phyloP scores from a whole-genome alignment of 1,139 yeast genomes.

The Scheffersomyces quercinus region DNA sequence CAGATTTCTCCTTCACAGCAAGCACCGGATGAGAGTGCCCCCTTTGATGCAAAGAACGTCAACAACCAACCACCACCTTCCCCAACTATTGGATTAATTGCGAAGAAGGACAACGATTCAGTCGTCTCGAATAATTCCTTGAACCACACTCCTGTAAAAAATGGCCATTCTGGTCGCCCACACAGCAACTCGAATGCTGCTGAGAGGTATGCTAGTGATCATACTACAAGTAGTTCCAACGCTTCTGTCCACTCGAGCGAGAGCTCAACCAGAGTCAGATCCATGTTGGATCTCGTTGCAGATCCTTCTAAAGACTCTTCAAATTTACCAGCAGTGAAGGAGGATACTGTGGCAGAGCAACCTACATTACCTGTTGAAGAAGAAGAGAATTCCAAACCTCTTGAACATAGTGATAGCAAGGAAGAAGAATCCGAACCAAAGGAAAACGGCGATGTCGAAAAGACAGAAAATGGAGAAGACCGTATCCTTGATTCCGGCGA shows the following conservation, averaged over 20 bases:
- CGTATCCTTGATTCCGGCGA: conserved; percentile 9
- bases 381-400: neutral
- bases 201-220: neutral
- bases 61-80: neutral
- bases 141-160: neutral
- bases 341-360: conserved; percentile 7
- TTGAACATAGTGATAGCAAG: neutral
- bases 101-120: neutral
- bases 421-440: neutral
- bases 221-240: neutral
- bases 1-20: conserved; percentile 1
- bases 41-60: neutral
- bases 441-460: conserved; percentile 23
- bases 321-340: conserved; percentile 24
- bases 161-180: neutral
- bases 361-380: neutral
- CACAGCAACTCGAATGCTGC: neutral
- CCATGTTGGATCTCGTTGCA: conserved; percentile 15
- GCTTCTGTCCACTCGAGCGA: conserved; percentile 2
- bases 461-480: conserved; percentile 19
- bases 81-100: neutral
- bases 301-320: conserved; percentile 5
- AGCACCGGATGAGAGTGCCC: neutral
- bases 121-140: neutral
- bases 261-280: conserved; percentile 6